Evolutionary conservation across 441 rosid species (phyloP).

Genomic region (Capsella rubella): DNA sequence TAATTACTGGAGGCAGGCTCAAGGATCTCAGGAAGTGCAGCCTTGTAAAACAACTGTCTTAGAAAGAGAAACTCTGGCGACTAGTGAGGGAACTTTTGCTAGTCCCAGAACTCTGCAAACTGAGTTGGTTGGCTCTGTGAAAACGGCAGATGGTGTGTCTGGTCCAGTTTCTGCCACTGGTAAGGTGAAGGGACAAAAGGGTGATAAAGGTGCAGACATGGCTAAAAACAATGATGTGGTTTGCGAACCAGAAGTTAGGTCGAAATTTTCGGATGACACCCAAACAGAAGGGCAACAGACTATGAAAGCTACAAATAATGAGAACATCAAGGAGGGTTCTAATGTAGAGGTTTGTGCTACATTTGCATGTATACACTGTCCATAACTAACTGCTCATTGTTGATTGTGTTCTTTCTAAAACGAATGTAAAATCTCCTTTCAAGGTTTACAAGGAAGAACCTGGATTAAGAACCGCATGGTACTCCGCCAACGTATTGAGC

Average conservation of each 20-base stretch:
- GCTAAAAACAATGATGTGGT: constrained; percentile 49
- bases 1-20: constrained; percentile 73
- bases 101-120: constrained; percentile 45
- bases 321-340: constrained; percentile 76
- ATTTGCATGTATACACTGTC: constrained; percentile 5
- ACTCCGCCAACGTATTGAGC: constrained; percentile 72
- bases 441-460: constrained; percentile 86
- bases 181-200: constrained; percentile 59
- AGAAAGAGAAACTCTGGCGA: constrained; percentile 47
- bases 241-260: constrained; percentile 57
- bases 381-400: neutral
- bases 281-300: constrained; percentile 49
- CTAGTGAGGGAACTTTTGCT: constrained; percentile 50
- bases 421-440: neutral
- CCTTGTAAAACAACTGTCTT: constrained; percentile 45
- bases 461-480: constrained; percentile 85
- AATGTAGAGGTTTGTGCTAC: constrained; percentile 80
- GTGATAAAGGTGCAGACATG: constrained; percentile 53
- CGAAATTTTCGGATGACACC: constrained; percentile 45
- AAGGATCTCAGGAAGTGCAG: constrained; percentile 50
- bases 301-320: constrained; percentile 49
- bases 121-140: constrained; percentile 54
- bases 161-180: constrained; percentile 50
- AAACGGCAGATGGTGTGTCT: constrained; percentile 51
- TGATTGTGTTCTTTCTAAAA: constrained; percentile 27